These are phyloP conservation scores for Carex littledalei DNA, from an alignment of 176 grass and related monocot species.

Conservation along the genomic window DNA sequence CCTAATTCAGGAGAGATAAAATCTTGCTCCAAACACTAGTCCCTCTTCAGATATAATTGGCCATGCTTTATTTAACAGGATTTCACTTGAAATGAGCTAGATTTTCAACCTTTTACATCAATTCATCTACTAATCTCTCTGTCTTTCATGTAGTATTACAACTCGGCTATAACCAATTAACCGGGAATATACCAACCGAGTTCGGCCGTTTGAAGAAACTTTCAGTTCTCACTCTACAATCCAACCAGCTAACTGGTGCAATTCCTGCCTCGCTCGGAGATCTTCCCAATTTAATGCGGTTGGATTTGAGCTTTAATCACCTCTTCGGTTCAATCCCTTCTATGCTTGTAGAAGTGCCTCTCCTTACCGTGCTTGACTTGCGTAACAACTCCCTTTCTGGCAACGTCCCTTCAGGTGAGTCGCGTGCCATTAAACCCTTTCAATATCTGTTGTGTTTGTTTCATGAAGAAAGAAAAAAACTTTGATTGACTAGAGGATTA, in stretches of 20 bases:
- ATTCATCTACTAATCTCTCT: not conserved
- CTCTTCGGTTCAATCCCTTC: conserved; percentile 83
- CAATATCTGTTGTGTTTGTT: not conserved
- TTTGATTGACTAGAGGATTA: not conserved
- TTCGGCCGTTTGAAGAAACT: conserved; percentile 71
- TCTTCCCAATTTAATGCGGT: conserved; percentile 47
- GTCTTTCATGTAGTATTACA: conserved; percentile 57
- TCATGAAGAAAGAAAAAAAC: not conserved
- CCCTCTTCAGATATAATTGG: not conserved
- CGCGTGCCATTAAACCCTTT: not conserved
- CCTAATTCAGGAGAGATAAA: not conserved
- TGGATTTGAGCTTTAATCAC: conserved; percentile 84
- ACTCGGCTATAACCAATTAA: conserved; percentile 81
- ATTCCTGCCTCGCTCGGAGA: conserved; percentile 79
- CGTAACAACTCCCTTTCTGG: conserved; percentile 81
- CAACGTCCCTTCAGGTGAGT: conserved; percentile 61
- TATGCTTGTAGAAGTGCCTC: conserved; percentile 50
- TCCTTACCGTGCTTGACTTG: conserved; percentile 67
- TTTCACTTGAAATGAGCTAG: not conserved
- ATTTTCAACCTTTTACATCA: not conserved
- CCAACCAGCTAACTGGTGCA: conserved; percentile 74
- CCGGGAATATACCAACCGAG: conserved; percentile 62
- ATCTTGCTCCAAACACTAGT: not conserved
- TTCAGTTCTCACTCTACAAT: conserved; percentile 67
- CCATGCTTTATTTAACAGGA: not conserved